A percentile compares a stretch with the other conserved stretches of the same genome.
Evolutionary conservation across 2,329 filamentous ascomycete genomes (phyloP).

Genomic region (Aschersonia sp.): DNA sequence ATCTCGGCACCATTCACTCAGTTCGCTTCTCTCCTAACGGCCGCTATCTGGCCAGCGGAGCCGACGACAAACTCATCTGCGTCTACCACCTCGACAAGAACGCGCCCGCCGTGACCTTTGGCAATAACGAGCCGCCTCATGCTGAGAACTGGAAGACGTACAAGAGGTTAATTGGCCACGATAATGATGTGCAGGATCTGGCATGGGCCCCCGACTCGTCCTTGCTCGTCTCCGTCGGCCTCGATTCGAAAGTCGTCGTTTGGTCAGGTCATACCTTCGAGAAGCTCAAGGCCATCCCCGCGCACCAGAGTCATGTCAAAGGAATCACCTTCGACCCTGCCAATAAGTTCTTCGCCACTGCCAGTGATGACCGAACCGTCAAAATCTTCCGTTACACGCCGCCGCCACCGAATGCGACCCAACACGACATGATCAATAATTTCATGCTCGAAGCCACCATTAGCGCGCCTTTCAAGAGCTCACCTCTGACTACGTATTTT

Average conservation of each 20-base stretch:
- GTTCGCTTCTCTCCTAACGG: slow-evolving; percentile 94
- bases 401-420: slow-evolving; percentile 77
- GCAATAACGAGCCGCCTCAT: slow-evolving; percentile 79
- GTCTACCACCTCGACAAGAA: slow-evolving; percentile 84
- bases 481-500: slow-evolving; percentile 93
- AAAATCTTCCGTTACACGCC: slow-evolving; percentile 94
- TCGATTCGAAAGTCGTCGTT: slow-evolving; percentile 95
- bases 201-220: slow-evolving; percentile 96
- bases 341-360: slow-evolving; percentile 98
- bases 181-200: slow-evolving; percentile 96
- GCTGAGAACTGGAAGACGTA: slow-evolving; percentile 98
- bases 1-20: slow-evolving; percentile 92
- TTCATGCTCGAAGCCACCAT: slow-evolving; percentile 93
- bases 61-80: slow-evolving; percentile 97
- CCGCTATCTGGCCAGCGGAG: slow-evolving; percentile 88
- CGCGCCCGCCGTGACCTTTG: slow-evolving; percentile 68
- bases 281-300: slow-evolving; percentile 84
- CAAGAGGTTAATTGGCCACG: slow-evolving; percentile 84
- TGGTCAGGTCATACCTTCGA: slow-evolving; percentile 98
- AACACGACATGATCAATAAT: slow-evolving; percentile 93
- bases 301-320: slow-evolving; percentile 96
- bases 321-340: slow-evolving; percentile 97
- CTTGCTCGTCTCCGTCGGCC: slow-evolving; percentile 84
- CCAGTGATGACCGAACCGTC: slow-evolving; percentile 91
- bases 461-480: slow-evolving; percentile 72